Evolutionary conservation across 2,329 filamentous ascomycete genomes (phyloP).

Genomic region (Verticillium klebahnii): DNA sequence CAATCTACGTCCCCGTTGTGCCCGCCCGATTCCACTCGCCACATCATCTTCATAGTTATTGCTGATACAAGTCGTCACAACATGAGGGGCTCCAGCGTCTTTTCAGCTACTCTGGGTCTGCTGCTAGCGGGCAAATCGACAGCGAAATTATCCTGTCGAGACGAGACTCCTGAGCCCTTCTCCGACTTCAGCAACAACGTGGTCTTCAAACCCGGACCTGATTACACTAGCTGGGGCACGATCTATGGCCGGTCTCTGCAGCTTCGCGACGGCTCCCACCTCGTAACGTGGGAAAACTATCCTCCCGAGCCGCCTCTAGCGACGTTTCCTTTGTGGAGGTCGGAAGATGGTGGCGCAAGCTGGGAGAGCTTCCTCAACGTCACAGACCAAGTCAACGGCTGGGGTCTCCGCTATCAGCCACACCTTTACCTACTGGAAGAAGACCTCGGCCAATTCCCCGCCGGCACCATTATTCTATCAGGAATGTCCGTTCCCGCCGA

Average conservation of each 20-base stretch:
- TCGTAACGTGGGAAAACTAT: slow-evolving; percentile 54
- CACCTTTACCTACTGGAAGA: slow-evolving; percentile 60
- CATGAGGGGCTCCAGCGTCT: not conserved
- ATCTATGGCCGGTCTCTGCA: not conserved
- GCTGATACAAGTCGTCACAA: not conserved
- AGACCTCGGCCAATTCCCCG: slow-evolving; percentile 50
- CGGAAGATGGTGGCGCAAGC: slow-evolving; percentile 47
- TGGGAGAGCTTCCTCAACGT: slow-evolving; percentile 64
- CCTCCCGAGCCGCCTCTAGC: slow-evolving; percentile 50
- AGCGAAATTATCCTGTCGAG: not conserved
- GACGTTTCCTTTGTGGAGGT: slow-evolving; percentile 50
- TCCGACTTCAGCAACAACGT: slow-evolving; percentile 5
- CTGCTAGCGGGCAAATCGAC: not conserved
- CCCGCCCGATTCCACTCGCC: too few species aligned
- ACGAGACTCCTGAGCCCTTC: not conserved
- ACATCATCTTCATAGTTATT: too few species aligned
- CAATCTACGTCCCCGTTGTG: too few species aligned
- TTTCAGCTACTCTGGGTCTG: not conserved
- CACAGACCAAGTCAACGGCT: slow-evolving; percentile 58
- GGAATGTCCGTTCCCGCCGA: slow-evolving; percentile 57
- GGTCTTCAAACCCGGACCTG: slow-evolving; percentile 1
- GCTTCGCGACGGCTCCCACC: slow-evolving; percentile 6
- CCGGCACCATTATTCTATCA: slow-evolving; percentile 59
- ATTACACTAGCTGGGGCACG: slow-evolving; percentile 3
- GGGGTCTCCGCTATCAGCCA: slow-evolving; percentile 66